Evolutionary conservation across 2,329 filamentous ascomycete genomes (phyloP).

Genomic region (Neurospora sp.): DNA sequence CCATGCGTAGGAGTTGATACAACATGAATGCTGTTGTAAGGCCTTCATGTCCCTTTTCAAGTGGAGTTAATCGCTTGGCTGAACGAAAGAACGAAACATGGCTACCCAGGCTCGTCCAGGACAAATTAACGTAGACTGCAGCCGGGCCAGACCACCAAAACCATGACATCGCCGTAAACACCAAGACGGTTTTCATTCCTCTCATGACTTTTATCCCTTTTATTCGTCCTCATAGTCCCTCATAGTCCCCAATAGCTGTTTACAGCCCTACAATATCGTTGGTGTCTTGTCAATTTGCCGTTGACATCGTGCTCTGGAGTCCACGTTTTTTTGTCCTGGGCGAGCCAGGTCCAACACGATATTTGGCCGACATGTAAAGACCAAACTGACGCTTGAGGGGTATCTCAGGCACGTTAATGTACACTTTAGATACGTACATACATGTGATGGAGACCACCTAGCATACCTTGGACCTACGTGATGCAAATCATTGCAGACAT

Average conservation of each 20-base stretch:
- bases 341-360: background rate
- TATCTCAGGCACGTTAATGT: background rate
- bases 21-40: background rate
- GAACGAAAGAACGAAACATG: background rate
- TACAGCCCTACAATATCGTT: too few relatives aligned
- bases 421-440: background rate
- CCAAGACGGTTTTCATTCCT: too few relatives aligned
- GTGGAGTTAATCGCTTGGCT: background rate
- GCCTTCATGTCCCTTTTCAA: background rate
- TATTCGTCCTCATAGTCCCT: too few relatives aligned
- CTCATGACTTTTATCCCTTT: too few relatives aligned
- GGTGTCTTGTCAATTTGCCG: too few relatives aligned
- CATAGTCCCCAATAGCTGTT: too few relatives aligned
- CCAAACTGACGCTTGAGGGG: background rate
- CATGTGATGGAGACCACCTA: background rate
- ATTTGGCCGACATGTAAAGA: background rate
- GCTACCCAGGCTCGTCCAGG: background rate
- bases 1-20: background rate
- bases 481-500: background rate
- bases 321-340: too few relatives aligned
- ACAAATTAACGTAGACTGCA: too few relatives aligned
- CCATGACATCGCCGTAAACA: too few relatives aligned
- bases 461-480: background rate
- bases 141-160: too few relatives aligned
- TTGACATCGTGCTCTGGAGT: too few relatives aligned